phyloP scores from a whole-genome alignment of 345 rosid genomes.

The Fremontodendron californicum region DNA sequence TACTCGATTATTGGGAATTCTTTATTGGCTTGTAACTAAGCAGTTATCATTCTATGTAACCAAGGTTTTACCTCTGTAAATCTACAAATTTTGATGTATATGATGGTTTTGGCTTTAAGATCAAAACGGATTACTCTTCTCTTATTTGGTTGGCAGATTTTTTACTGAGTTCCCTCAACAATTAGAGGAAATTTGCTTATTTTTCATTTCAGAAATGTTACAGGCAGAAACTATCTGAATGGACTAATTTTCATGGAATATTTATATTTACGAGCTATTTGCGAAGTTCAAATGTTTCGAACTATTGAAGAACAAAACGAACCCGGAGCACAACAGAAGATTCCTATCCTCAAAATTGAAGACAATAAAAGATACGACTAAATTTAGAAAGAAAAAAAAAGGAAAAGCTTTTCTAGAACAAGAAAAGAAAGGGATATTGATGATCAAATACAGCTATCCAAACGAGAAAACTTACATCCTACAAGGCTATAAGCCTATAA shows the following conservation, averaged over 20 bases:
- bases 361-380: background rate
- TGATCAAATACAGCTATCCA: background rate
- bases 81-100: constrained; percentile 20
- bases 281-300: background rate
- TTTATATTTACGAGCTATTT: background rate
- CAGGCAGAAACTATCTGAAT: background rate
- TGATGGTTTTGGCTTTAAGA: constrained; percentile 8
- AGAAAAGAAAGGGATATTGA: background rate
- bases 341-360: background rate
- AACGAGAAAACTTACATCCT: background rate
- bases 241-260: background rate
- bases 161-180: background rate
- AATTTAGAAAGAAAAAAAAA: background rate
- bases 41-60: background rate
- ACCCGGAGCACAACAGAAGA: background rate
- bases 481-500: background rate
- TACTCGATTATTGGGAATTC: constrained; percentile 10
- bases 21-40: constrained; percentile 11
- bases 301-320: background rate
- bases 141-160: no score
- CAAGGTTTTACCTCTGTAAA: constrained; percentile 15
- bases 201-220: background rate
- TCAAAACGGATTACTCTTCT: no score
- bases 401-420: background rate
- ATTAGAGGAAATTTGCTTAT: background rate